Evolutionary conservation across 2,329 filamentous ascomycete species (phyloP), one percentile per base, ranked within the genome.

Genomic region (Aureobasidium musti): DNA sequence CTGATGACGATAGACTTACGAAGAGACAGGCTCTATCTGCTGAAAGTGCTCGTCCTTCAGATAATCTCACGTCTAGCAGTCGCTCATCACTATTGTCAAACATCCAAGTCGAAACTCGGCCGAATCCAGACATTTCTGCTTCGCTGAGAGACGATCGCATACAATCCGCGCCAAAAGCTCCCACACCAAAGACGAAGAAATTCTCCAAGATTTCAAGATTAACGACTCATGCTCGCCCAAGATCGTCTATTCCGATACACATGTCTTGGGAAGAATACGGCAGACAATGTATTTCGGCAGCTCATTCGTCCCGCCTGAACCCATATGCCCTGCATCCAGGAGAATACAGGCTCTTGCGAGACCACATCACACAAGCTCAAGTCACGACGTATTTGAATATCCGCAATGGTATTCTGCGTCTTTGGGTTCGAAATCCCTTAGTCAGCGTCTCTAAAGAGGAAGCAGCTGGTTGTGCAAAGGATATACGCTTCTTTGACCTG

Each of bases 341-440:
- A 69, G 95, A 99, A 77, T 93, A 97, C 75, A 81, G 84, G 67
- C 83, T 97, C 68, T 80, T 99, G 47, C 87, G 91, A 69, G 84
- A 91, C 69, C 89, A 96, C 72, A 87, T 99, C 71, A 96, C 90
- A 74, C 89, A 91, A 73, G 84, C 89, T 37, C 95, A 99, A 78
- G 92, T 97, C 71, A 97, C 94, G 2, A 91, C 92, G 14, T 99
- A 99, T 78, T 82, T 99, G 64, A 98, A 98, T 76, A 95, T 99
- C 69, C 87, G 95, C 72, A 99, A 99, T 77, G 91, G 92, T 19
- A 97, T 99, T 67, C 81, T 99, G 63, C 86, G 95, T 65, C 79
- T 98, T 47, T 99, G 95, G 95, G 85, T 91, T 41, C 86, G 89
- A 71, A 96, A 96, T 74, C 92, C 95, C 8, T 87, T 93, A 75